Evolutionary conservation across 495 filamentous ascomycete genomes (phyloP), one percentile per base, ranked within the genome.

Genomic region (Daldinia vernicosa): DNA sequence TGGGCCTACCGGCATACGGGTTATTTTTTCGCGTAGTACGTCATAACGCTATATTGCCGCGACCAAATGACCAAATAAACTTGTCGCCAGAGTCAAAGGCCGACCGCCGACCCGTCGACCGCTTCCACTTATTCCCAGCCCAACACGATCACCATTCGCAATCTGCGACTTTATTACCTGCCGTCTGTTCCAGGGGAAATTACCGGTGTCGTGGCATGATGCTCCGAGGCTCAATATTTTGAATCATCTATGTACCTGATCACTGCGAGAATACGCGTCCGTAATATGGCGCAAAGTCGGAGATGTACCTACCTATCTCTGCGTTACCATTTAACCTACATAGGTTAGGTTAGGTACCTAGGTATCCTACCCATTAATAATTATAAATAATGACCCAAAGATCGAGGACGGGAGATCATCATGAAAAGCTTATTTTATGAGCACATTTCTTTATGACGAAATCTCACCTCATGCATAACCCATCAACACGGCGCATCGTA

Each of bases 81-180:
- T 67, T 60, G 64, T 56, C 69, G 54, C 60, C 45, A 50, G 27
- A 37, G 19, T 22, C 19, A 63, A 72, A 67, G 47, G n/a, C 69
- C 64, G 69, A 72, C 37, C 59, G 30, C 69, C 69, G 69, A 72
- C 50, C 50, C 33, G 6, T 26, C 33, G 33, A 35, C 33, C 33
- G 33, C 33, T 35, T 58, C n/a, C n/a, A n/a, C 24, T 60, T 57
- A 53, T 53, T 53, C 26, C 27, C 50, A 30, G 12, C 12, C 12
- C 26, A 17, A 28, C 24, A n/a, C 11, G 12, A 47, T 52, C 26
- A 26, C 24, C 15, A n/a, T 14, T 4, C 4, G 9, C 15, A 52
- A 52, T 47, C 43, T 22, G 43, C 17, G 43, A 47, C 43, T 17
- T 47, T 47, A 47, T 47, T 22, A 17, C 43, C 8, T 47, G 8